phyloP scores from a whole-genome alignment of 768 basidiomycete genomes.

The Strobilomyces dryophilus region DNA sequence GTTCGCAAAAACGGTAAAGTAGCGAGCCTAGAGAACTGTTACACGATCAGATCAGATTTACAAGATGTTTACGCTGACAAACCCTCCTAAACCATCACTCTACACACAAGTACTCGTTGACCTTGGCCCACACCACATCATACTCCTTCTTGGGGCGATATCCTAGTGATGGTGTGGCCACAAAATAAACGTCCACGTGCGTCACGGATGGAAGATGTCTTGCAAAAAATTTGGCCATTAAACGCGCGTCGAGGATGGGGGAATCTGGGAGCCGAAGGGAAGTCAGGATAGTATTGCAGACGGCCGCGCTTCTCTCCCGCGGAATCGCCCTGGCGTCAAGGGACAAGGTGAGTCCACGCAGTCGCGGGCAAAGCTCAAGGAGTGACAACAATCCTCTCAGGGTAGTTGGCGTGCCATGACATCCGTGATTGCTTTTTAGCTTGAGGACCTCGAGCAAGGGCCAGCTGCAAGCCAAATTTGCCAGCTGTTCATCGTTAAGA shows the following conservation, averaged over 20 bases:
- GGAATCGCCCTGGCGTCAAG: not conserved
- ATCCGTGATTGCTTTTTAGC: not conserved
- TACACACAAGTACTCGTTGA: no score
- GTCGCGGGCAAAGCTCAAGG: not conserved
- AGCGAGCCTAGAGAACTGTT: no score
- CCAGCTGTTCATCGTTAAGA: not conserved
- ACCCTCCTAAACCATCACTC: no score
- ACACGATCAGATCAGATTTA: no score
- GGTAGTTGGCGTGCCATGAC: not conserved
- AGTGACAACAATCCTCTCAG: not conserved
- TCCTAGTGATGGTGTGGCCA: no score
- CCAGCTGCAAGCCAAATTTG: not conserved
- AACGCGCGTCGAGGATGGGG: not conserved
- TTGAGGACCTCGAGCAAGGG: not conserved
- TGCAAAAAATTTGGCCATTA: not conserved
- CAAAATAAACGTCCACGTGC: no score
- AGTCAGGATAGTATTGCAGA: not conserved
- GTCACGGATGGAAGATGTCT: no score
- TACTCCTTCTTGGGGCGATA: no score
- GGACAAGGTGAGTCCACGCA: not conserved
- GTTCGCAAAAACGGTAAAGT: no score
- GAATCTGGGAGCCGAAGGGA: not conserved
- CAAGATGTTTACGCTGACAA: no score
- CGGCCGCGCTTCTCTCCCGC: not conserved
- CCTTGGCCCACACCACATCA: no score